Evolutionary conservation across 805 yeast species (phyloP), one percentile per base, ranked within the genome.

Genomic region (Kluyveromyces dobzhanskii): DNA sequence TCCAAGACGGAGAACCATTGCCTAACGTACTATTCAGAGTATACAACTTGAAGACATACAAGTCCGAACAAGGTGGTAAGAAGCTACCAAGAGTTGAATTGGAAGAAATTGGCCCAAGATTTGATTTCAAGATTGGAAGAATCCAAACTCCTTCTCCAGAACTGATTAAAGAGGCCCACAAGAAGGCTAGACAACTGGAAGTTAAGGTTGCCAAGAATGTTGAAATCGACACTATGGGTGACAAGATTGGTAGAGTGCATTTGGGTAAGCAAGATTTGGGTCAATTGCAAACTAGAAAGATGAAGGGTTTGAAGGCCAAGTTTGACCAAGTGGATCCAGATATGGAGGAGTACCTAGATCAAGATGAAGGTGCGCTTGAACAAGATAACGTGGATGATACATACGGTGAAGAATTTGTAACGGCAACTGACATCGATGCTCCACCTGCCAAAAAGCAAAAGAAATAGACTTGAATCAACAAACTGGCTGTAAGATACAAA

Each of bases 211-310:
- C 80, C 74, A 92, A 92, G 85, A 92, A 92, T 58, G 79, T 92
- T 39, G 80, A 80, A 46, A 75, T 80, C 33, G 97, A 92, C 61
- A 54, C 70, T 40, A 75, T 92, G 84, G 98, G 98, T 67, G 98
- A 92, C 63, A 86, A 90, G 76, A 73, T 92, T 45, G 98, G 97
- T 53, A 84, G 90, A 66, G 78, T 92, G 54, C 98, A 92, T 61
- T 83, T 92, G 64, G 97, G 96, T 65, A 80, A 80, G 62, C 98
- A 92, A 70, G 97, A 92, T 61, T 70, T 92, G 61, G 71, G 75
- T 57, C 80, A 80, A 62, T 64, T 92, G 59, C 98, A 92, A 67
- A 90, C 98, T 4, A 78, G 98, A 67, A 92, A 92, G 78, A 86
- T 92, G 96, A 92, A 92, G 73, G 98, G 98, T 61, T 72, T 92